phyloP scores from a whole-genome alignment of 1,139 yeast genomes.

The Geotrichum bryndzae region DNA sequence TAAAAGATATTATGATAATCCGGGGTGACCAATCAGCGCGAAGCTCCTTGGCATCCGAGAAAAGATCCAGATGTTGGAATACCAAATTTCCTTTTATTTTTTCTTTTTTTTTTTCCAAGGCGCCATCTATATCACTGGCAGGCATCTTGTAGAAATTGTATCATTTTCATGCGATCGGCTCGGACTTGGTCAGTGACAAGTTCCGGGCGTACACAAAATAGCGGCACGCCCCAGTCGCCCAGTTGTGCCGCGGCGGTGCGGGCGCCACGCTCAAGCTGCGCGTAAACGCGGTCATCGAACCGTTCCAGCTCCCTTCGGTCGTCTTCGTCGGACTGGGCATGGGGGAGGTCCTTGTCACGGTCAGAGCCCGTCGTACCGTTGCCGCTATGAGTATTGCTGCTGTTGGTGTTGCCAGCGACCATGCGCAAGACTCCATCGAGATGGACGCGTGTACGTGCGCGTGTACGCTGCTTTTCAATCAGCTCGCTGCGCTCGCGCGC shows the following conservation, averaged over 20 bases:
- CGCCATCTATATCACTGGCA: neutral
- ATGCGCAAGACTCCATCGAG: neutral
- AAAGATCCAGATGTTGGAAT: neutral
- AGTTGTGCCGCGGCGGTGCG: slow-evolving; percentile 20
- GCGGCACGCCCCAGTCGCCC: slow-evolving; percentile 25
- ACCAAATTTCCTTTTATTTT: neutral
- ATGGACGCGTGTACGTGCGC: neutral
- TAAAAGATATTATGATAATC: neutral
- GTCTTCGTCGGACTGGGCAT: neutral
- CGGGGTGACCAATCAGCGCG: neutral
- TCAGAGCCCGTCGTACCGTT: neutral
- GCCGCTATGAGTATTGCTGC: neutral
- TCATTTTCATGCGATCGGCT: slow-evolving; percentile 21
- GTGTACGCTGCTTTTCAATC: neutral
- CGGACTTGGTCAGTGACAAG: slow-evolving; percentile 3
- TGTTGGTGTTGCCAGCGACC: neutral
- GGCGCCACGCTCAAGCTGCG: slow-evolving; percentile 19
- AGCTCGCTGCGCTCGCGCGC: neutral
- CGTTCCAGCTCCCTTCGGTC: slow-evolving; percentile 19
- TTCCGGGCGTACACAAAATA: slow-evolving; percentile 23
- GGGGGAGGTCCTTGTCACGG: neutral
- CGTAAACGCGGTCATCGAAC: slow-evolving; percentile 23
- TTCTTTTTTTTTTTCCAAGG: neutral
- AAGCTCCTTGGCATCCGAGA: neutral
- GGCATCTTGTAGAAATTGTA: slow-evolving; percentile 24